These are phyloP conservation scores for Penicillium soppii DNA, from an alignment of 495 filamentous ascomycete genomes.

Conservation along the genomic window DNA sequence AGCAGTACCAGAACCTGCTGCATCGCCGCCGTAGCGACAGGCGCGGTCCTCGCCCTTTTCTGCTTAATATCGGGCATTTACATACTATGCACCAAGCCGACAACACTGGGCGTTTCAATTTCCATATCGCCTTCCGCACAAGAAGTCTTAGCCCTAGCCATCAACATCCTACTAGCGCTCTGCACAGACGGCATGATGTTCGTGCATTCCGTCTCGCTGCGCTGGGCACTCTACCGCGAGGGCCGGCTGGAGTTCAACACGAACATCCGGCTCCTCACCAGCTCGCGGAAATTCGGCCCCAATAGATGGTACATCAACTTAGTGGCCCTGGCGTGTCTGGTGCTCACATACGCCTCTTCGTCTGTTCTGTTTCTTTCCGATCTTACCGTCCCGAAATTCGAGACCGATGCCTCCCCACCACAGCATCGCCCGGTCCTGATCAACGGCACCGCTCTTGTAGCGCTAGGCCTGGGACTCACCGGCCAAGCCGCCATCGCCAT, in stretches of 20 bases:
- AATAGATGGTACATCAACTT: conserved; percentile 18
- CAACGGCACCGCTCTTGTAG: neutral
- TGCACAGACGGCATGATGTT: conserved; percentile 39
- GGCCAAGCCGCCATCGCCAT: conserved; percentile 4
- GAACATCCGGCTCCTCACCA: conserved; percentile 41
- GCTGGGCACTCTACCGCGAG: conserved; percentile 43
- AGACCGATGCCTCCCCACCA: neutral
- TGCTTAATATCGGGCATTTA: no score
- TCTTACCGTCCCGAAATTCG: neutral
- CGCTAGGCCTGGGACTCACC: neutral
- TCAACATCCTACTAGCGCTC: conserved; percentile 32
- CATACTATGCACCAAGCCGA: no score
- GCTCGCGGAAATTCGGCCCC: conserved; percentile 6
- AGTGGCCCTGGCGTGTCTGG: neutral
- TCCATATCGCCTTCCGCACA: no score
- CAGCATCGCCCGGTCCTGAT: neutral
- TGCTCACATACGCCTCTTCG: conserved; percentile 10
- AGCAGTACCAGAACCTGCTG: no score
- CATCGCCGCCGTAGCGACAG: no score
- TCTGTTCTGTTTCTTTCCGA: conserved; percentile 9
- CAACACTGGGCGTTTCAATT: no score
- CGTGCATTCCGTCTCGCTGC: conserved; percentile 37
- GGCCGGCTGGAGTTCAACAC: conserved; percentile 42
- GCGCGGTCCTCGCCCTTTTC: no score
- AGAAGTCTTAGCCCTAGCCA: neutral